These are phyloP conservation scores for Talaromyces ruber DNA, from an alignment of 495 filamentous ascomycete species.

Conservation along the genomic window DNA sequence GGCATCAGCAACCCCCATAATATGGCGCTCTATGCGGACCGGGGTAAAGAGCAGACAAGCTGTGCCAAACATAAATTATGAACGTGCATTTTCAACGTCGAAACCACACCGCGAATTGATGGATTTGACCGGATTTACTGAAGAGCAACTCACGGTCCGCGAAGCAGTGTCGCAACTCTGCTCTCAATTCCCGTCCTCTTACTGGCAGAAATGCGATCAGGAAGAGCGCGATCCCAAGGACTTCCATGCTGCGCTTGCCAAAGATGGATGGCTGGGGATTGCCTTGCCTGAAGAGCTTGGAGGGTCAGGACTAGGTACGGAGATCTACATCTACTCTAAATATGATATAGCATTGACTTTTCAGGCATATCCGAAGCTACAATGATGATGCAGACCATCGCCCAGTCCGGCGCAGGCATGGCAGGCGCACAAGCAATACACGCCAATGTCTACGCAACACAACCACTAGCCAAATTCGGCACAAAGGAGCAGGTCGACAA, in stretches of 20 bases:
- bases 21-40: background rate
- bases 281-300: conserved; percentile 65
- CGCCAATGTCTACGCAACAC: conserved; percentile 71
- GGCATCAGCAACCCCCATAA: background rate
- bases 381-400: conserved; percentile 79
- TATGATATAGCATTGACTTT: background rate
- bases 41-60: background rate
- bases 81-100: conserved; percentile 20
- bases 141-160: conserved; percentile 61
- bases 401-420: conserved; percentile 69
- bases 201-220: conserved; percentile 66
- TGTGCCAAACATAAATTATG: background rate
- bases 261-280: conserved; percentile 77
- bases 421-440: conserved; percentile 71
- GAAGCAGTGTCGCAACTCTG: conserved; percentile 64
- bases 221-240: conserved; percentile 60
- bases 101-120: conserved; percentile 37
- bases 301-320: conserved; percentile 61
- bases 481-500: conserved; percentile 47
- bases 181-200: conserved; percentile 51
- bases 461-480: conserved; percentile 65
- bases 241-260: conserved; percentile 66
- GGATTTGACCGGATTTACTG: conserved; percentile 64
- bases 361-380: conserved; percentile 65
- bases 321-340: background rate